Base-by-base conservation (phyloP, 2,329 filamentous ascomycete species). In the Pestalotiopsis sp. region DNA sequence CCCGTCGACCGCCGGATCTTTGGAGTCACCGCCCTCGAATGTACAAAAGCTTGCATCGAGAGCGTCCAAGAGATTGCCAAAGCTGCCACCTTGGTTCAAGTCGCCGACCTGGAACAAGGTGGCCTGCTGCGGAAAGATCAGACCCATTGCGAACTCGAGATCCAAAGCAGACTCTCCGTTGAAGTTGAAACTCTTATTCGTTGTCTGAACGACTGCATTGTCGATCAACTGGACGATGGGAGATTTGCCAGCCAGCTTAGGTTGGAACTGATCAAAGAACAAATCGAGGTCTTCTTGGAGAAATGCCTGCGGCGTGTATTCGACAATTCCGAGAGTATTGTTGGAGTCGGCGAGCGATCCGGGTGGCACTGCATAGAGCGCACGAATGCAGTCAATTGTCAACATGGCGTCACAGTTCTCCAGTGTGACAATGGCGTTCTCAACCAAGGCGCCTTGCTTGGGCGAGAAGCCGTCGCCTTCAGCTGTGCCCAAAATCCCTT, bases 321-420 rank as follows among this genome's bases (percentile, higher is more conserved):
- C 86, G 31, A 87, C 85, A 25, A 89, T 84, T 25, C 85, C 86
- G 17, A 86, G 81, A 66, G 81, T 84, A 73, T 89, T 89, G 75
- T 83, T 82, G 20, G 67, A 62, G 0, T 67, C 38, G 0, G 76
- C 71, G 52, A 66, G 67, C 23, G 61, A 75, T 49, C 27, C 82
- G 14, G 79, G 72, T 17, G 86, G 81, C 64, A 84, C 82, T 3
- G 79, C 74, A 72, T 85, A 87, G 23, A 87, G 77, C 4, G 85
- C 82, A 58, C 82, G 81, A 65, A 89, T 81, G 72, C 89, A 91
- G 57, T 83, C 82, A 0, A 87, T 86, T 0, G 87, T 90, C 71
- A 90, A 88, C 73, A 85, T 83, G 14, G 78, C 77, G 72, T 87
- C 84, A 74, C 89, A 91, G 66, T 81, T 76, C 38, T 69, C 67